These are phyloP conservation scores for Hericium alpestre DNA, from an alignment of 768 basidiomycete species.

Conservation along the genomic window DNA sequence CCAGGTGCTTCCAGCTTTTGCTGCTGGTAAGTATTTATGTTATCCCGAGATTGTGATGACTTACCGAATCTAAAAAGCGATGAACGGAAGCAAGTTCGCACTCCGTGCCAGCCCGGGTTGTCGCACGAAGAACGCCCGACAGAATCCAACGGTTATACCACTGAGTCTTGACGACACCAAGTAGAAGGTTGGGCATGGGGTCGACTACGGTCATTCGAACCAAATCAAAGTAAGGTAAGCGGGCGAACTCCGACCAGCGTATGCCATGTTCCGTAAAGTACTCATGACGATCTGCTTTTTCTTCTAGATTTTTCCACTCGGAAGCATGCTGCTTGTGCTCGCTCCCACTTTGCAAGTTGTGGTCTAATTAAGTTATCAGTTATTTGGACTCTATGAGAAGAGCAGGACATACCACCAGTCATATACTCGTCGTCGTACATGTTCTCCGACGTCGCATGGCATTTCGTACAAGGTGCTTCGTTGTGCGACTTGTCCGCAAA, in stretches of 20 bases:
- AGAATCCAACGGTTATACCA: slow-evolving; percentile 19
- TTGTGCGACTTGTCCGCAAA: slow-evolving; percentile 8
- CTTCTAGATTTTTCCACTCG: not conserved
- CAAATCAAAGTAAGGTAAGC: slow-evolving; percentile 10
- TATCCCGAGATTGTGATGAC: too few species aligned
- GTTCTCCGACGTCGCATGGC: not conserved
- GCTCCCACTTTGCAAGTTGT: not conserved
- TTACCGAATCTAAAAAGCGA: too few species aligned
- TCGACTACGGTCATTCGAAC: slow-evolving; percentile 10
- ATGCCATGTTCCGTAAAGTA: slow-evolving; percentile 2
- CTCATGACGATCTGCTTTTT: not conserved
- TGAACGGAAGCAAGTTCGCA: too few species aligned
- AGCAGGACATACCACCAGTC: too few species aligned
- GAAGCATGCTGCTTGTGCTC: not conserved
- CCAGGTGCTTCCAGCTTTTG: slow-evolving; percentile 18
- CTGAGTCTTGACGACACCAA: slow-evolving; percentile 17
- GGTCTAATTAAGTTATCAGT: too few species aligned
- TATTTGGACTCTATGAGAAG: too few species aligned
- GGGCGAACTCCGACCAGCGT: slow-evolving; percentile 9
- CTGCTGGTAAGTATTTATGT: not conserved
- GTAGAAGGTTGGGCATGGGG: slow-evolving; percentile 12
- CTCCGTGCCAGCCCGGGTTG: not conserved
- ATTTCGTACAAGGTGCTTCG: slow-evolving; percentile 6
- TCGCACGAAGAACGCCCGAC: not conserved
- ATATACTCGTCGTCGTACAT: not conserved